Base-by-base conservation (phyloP, 345 rosid genomes). In the Citrus sp. region DNA sequence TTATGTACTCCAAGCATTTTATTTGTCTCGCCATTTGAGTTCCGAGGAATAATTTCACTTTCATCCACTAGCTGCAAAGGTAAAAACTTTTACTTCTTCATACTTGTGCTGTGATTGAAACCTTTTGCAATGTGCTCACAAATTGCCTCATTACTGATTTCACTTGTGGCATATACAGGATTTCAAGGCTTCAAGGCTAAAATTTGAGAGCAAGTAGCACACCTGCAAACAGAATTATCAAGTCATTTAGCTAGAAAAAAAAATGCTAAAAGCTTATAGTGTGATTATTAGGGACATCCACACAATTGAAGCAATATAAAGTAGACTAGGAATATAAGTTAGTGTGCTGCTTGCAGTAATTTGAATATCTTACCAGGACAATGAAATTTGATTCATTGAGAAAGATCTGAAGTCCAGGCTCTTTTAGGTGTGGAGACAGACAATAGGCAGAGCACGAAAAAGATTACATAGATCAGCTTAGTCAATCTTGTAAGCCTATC, bases 401-500 rank as follows among this genome's bases (percentile, higher is more conserved):
- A 40, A 58, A 28, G 35, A 28, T 22, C 9, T 14, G 25, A 54
- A 22, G 49, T 6, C 55, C 27, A 22, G 27, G 37, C 24, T 19
- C 61, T 67, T 65, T 37, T 69, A 30, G 70, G 35, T 24, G 62
- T 12, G 55, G 6, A 56, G 73, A 72, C 59, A 35, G 30, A 30
- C 25, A 9, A 32, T 42, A 54, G 77, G 51, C 40, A 22, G 13
- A 66, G 22, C 27, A 25, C 25, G 8, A 55, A 74, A 70, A 70
- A 38, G 56, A 27, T 37, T 30, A 73, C 32, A 9, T 34, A 28
- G 24, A 73, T 55, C 40, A 55, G 46, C n/a, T 51, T 24, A 37
- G 42, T 70, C 56, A 19, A 73, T 24, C 78, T 80, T 84, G 84
- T 74, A 92, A 72, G 76, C 91, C 93, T 89, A 91, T 81, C 86